Evolutionary conservation across 257 asterid species (phyloP).

Genomic region (Solanum sejunctum): DNA sequence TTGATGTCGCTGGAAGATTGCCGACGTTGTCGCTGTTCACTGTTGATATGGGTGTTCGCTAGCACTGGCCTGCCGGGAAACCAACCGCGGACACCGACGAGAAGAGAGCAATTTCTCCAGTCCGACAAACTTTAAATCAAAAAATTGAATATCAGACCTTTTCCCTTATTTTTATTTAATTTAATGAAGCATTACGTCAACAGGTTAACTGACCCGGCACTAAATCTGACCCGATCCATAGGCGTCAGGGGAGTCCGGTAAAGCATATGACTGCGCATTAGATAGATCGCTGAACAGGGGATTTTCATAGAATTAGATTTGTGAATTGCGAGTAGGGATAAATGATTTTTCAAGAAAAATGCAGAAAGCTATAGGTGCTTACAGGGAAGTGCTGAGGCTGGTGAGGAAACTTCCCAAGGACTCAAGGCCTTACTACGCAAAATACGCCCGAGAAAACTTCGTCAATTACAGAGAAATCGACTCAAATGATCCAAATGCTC

Average conservation of each 20-base stretch:
- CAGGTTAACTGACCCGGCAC: not conserved
- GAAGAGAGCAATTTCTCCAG: too few relatives aligned
- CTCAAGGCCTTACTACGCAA: slow-evolving; percentile 62
- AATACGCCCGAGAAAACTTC: slow-evolving; percentile 90
- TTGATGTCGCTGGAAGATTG: too few relatives aligned
- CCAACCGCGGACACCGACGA: too few relatives aligned
- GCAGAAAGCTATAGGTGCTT: slow-evolving; percentile 74
- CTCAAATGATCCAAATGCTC: slow-evolving; percentile 29
- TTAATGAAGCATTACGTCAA: not conserved
- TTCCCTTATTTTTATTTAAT: too few relatives aligned
- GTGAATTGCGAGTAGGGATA: not conserved
- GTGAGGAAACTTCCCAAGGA: slow-evolving; percentile 77
- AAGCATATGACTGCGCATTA: not conserved
- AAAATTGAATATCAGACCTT: too few relatives aligned
- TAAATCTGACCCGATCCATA: not conserved
- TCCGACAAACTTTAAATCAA: too few relatives aligned
- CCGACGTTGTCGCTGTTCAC: too few relatives aligned
- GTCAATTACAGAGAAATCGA: slow-evolving; percentile 81
- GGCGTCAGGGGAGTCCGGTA: not conserved
- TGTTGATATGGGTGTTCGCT: too few relatives aligned
- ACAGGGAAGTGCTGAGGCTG: slow-evolving; percentile 75
- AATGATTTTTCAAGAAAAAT: slow-evolving; percentile 28
- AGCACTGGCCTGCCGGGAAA: too few relatives aligned
- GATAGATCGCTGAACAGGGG: not conserved
- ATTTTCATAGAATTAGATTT: not conserved